Conservation (phyloP, 306 rosid genomes). For the Prunus salicina region DNA sequence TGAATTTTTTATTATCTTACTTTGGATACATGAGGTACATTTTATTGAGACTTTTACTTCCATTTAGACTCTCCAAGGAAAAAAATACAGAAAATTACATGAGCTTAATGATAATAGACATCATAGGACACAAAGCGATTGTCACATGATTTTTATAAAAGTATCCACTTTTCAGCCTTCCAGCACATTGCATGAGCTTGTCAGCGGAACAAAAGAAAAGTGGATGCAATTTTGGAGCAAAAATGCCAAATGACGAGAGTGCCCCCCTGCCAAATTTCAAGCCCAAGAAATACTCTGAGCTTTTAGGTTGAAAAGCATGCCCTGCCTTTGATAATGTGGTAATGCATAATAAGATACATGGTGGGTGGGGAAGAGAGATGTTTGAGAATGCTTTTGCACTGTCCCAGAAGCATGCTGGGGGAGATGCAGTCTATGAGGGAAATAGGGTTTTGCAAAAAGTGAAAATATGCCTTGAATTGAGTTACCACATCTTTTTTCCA, state of each 20-base stretch:
- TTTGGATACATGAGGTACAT: neutral
- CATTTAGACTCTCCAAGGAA: neutral
- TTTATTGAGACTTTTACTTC: neutral
- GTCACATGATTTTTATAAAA: neutral
- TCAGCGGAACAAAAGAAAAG: neutral
- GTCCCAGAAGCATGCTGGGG: neutral
- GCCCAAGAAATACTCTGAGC: neutral
- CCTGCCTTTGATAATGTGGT: neutral
- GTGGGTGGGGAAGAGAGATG: constrained; percentile 7
- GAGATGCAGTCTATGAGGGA: neutral
- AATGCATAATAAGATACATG: too few species aligned
- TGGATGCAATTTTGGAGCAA: neutral
- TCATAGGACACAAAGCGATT: neutral
- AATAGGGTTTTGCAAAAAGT: constrained; percentile 4
- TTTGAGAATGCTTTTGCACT: constrained; percentile 6
- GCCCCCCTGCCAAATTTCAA: neutral
- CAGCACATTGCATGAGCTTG: neutral
- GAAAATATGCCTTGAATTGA: constrained; percentile 6
- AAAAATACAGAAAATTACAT: too few species aligned
- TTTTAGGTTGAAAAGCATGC: neutral
- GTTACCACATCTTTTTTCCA: neutral
- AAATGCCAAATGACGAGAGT: neutral
- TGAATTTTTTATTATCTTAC: neutral
- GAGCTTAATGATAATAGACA: neutral
- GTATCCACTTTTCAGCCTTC: constrained; percentile 7